Conservation (phyloP, 2,329 filamentous ascomycete genomes). For the Colletotrichum sp. region DNA sequence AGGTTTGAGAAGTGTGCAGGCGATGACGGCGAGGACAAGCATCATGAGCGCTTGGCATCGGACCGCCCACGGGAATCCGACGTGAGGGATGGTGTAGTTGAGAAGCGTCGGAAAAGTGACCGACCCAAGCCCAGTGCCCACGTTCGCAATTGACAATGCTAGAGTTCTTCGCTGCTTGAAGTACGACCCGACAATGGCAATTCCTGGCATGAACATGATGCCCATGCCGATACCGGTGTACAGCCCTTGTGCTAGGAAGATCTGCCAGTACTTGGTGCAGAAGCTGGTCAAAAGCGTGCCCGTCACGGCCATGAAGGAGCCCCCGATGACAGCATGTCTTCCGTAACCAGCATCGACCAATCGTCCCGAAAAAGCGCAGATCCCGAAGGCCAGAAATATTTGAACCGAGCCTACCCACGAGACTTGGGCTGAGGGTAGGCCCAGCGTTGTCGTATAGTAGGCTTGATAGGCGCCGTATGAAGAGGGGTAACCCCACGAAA, state of each 20-base stretch:
- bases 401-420: slow-evolving; percentile 57
- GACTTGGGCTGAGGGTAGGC: slow-evolving; percentile 38
- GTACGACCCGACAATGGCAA: slow-evolving; percentile 63
- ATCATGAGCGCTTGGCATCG: slow-evolving; percentile 66
- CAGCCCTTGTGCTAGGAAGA: slow-evolving; percentile 59
- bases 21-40: slow-evolving; percentile 44
- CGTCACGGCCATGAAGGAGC: slow-evolving; percentile 46
- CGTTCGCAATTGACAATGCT: slow-evolving; percentile 64
- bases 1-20: slow-evolving; percentile 49
- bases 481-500: not conserved
- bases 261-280: slow-evolving; percentile 48
- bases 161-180: slow-evolving; percentile 64
- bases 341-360: slow-evolving; percentile 48
- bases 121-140: slow-evolving; percentile 66
- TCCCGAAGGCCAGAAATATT: slow-evolving; percentile 44
- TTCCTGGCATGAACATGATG: slow-evolving; percentile 57
- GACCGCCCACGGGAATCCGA: slow-evolving; percentile 72
- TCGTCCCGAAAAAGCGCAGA: slow-evolving; percentile 46
- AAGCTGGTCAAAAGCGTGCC: slow-evolving; percentile 52
- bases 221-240: slow-evolving; percentile 62
- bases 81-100: slow-evolving; percentile 58
- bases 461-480: slow-evolving; percentile 42
- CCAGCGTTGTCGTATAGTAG: slow-evolving; percentile 39
- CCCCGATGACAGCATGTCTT: slow-evolving; percentile 33
- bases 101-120: slow-evolving; percentile 67